Base-by-base conservation (phyloP, 768 basidiomycete species). In the Saitozyma sp. region DNA sequence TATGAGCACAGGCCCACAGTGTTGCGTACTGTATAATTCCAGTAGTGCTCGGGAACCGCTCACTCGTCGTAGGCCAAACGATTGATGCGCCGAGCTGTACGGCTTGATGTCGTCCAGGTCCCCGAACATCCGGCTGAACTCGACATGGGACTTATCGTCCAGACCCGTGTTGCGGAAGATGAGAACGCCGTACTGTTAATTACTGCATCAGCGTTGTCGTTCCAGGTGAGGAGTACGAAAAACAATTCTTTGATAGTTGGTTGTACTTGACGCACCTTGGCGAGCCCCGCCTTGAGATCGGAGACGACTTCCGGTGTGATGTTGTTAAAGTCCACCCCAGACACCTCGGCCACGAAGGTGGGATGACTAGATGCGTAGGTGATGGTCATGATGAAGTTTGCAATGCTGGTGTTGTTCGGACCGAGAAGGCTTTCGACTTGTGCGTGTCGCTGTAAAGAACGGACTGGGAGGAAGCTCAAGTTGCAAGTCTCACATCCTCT, bases 21-120 rank as follows among this genome's bases (percentile, higher is more conserved):
- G 29, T 17, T 29, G 29, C 29, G 29, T 29, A 29, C 29, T 29
- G 29, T 29, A 29, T n/a, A n/a, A n/a, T n/a, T n/a, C n/a, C 29
- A 50, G 29, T 29, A 29, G 29, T 29, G 29, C 29, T 29, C 29
- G 5, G 2, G 29, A 29, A 5, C 29, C 29, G 29, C 63, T 58
- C 45, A 65, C 67, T 62, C 63, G 51, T 65, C 67, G 37, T 57
- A 68, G 13, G 16, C 17, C n/a, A 68, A 50, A n/a, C 63, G 48
- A 39, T 68, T 64, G 38, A 65, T 52, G 10, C 58, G 43, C 6
- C 65, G 62, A 29, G 48, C 40, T 59, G 52, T 63, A 66, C 37
- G 64, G 64, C 54, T 17, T 57, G 11, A 66, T 45, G 43, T 66
- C 66, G 46, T 67, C 66, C 16, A 67, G 58, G 6, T 67, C 66